Conservation (phyloP, 257 asterid genomes). For the Euphrasia confusa region DNA sequence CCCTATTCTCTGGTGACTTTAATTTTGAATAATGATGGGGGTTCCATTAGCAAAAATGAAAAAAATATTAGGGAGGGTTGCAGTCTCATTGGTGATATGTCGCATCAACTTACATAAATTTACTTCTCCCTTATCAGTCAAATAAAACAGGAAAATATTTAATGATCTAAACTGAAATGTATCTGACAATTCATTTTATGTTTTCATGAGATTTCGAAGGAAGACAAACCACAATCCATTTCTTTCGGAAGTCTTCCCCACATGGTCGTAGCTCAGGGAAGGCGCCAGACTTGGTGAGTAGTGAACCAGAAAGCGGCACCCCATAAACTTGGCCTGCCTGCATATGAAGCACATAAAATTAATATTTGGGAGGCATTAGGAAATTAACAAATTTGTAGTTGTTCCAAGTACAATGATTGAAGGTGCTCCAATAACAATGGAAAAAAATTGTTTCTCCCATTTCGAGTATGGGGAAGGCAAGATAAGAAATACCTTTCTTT, state of each 20-base stretch:
- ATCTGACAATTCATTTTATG: conserved; percentile 10
- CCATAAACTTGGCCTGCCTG: conserved; percentile 94
- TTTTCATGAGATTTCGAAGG: conserved; percentile 17
- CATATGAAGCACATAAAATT: conserved; percentile 18
- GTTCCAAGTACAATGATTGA: neutral
- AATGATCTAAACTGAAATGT: conserved; percentile 5
- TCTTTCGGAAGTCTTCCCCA: conserved; percentile 77
- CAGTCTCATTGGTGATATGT: neutral
- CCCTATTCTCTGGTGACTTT: no score
- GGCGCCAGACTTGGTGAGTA: conserved; percentile 53
- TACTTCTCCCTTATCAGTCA: conserved; percentile 2
- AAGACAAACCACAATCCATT: conserved; percentile 80
- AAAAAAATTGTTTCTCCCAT: conserved; percentile 10
- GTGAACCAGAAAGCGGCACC: conserved; percentile 69
- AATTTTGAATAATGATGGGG: no score
- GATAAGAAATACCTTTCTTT: conserved; percentile 58
- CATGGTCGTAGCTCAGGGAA: conserved; percentile 81
- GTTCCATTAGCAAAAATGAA: no score
- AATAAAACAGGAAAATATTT: conserved; percentile 5
- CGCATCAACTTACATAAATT: neutral
- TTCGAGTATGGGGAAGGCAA: conserved; percentile 20
- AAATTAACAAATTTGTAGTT: neutral
- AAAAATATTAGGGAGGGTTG: no score
- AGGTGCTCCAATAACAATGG: conserved; percentile 10
- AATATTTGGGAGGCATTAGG: neutral